Conservation (phyloP, 441 rosid genomes). For the Pelargonium myrrhifolium region DNA sequence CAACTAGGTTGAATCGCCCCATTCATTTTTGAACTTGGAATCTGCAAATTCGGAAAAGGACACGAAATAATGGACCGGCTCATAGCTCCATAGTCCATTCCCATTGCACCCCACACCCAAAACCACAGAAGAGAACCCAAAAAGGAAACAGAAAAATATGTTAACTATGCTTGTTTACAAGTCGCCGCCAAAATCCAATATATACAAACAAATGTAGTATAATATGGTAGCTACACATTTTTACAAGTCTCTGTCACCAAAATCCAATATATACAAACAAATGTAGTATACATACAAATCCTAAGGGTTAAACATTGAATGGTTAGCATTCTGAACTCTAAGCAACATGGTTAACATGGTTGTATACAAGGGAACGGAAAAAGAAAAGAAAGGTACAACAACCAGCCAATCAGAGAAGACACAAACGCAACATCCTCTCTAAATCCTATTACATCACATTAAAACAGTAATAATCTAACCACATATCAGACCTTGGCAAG, state of each 20-base stretch:
- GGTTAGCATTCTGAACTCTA: constrained; percentile 14
- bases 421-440: constrained; percentile 30
- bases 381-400: constrained; percentile 23
- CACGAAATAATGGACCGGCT: no score
- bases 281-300: constrained; percentile 18
- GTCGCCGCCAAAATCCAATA: no score
- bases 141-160: no score
- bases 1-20: no score
- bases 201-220: no score
- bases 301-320: constrained; percentile 1
- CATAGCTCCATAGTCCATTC: no score
- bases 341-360: constrained; percentile 2
- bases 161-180: no score
- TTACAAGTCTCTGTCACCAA: neutral
- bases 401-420: constrained; percentile 22
- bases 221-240: no score
- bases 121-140: no score
- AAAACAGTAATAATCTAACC: constrained; percentile 25
- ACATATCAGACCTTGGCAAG: constrained; percentile 23
- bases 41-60: no score
- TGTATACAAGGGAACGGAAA: neutral
- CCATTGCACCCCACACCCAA: no score
- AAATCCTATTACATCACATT: constrained; percentile 36
- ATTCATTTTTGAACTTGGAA: no score
- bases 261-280: constrained; percentile 16